Percentiles rank a stretch among this genome's conserved stretches.
Evolutionary conservation across 2,329 filamentous ascomycete genomes (phyloP).

Genomic region (Ophiostoma ulmi): DNA sequence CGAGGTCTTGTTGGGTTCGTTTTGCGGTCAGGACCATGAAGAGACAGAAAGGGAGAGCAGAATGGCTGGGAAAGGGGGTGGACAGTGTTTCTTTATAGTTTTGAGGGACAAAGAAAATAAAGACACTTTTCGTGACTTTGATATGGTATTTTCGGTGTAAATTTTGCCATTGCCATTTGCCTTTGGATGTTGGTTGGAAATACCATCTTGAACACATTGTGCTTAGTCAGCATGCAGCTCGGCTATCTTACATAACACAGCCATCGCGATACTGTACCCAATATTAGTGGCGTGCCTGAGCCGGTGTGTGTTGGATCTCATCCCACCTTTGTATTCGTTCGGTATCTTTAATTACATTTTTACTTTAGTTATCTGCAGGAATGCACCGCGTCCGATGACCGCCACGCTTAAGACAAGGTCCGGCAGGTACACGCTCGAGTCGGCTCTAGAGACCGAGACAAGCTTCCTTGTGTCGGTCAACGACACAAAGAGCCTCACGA

Average conservation of each 20-base stretch:
- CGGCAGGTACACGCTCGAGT: conserved; percentile 13
- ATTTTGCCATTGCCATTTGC: neutral
- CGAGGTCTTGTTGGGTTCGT: neutral
- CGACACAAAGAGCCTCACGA: neutral
- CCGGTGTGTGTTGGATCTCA: neutral
- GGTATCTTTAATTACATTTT: neutral
- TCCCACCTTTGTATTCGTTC: neutral
- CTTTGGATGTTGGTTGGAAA: neutral
- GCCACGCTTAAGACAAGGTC: conserved; percentile 11
- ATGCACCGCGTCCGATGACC: neutral
- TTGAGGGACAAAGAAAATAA: neutral
- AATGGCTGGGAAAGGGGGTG: neutral
- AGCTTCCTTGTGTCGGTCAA: conserved; percentile 2
- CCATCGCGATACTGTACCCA: neutral
- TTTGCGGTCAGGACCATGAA: too few species aligned
- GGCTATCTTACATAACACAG: conserved; percentile 4
- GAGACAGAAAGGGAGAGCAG: neutral
- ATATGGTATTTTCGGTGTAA: neutral
- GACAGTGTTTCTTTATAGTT: neutral
- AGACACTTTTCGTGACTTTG: neutral
- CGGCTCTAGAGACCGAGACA: conserved; percentile 1
- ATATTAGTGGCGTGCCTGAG: neutral
- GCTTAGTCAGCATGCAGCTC: conserved; percentile 11
- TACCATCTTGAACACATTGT: neutral
- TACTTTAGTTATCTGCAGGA: neutral